These are phyloP conservation scores for Sclerotiophoma versabilis DNA, from an alignment of 2,329 filamentous ascomycete genomes.

Conservation along the genomic window DNA sequence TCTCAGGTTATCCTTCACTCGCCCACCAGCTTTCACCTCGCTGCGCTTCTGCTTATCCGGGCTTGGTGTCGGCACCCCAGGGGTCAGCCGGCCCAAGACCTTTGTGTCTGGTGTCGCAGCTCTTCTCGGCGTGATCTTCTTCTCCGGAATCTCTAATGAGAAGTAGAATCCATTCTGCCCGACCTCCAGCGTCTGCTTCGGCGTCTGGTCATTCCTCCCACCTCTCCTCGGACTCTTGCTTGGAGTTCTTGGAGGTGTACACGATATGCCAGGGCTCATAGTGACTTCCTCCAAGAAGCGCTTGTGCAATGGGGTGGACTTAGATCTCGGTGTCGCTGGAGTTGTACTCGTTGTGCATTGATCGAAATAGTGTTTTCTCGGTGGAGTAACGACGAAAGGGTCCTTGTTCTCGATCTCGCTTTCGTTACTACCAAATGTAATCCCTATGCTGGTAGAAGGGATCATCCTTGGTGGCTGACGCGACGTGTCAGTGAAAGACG, in stretches of 20 bases:
- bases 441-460: background rate
- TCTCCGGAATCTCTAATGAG: slow-evolving; percentile 27
- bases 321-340: slow-evolving; percentile 8
- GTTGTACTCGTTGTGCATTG: background rate
- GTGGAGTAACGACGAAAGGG: slow-evolving; percentile 12
- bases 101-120: slow-evolving; percentile 9
- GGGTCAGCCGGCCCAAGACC: background rate
- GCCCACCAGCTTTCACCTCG: slow-evolving; percentile 1
- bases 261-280: slow-evolving; percentile 20
- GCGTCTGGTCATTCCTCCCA: background rate
- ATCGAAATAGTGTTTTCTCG: background rate
- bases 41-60: slow-evolving; percentile 10
- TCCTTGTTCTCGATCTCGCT: slow-evolving; percentile 7
- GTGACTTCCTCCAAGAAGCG: slow-evolving; percentile 25
- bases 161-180: slow-evolving; percentile 31
- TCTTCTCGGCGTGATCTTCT: slow-evolving; percentile 14
- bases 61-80: slow-evolving; percentile 1
- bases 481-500: slow-evolving; percentile 16
- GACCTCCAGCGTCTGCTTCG: slow-evolving; percentile 24
- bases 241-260: slow-evolving; percentile 24
- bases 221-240: slow-evolving; percentile 5
- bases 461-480: slow-evolving; percentile 9
- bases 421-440: background rate
- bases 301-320: slow-evolving; percentile 21
- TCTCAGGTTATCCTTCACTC: slow-evolving; percentile 13